Conservation (phyloP, 805 yeast species). For the Saturnispora dispora region DNA sequence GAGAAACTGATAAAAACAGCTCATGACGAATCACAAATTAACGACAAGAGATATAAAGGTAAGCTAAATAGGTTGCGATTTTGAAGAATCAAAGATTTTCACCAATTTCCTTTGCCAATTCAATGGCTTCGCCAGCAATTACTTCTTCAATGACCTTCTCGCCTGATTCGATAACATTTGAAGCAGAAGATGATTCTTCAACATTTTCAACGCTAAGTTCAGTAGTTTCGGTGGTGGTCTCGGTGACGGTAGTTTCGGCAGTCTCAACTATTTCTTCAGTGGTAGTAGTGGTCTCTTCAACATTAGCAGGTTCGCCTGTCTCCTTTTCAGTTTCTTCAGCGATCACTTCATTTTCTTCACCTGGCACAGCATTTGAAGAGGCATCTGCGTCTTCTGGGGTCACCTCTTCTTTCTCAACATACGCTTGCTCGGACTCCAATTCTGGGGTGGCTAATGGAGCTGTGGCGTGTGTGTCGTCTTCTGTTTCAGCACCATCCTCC, state of each 20-base stretch:
- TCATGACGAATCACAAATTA: background rate
- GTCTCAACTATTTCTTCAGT: background rate
- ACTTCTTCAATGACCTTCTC: conserved; percentile 5
- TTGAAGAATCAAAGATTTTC: conserved; percentile 1
- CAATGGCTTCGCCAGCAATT: conserved; percentile 4
- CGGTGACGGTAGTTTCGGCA: background rate
- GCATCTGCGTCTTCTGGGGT: conserved; percentile 5
- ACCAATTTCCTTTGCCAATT: conserved; percentile 10
- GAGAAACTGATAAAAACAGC: background rate
- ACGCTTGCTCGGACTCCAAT: background rate
- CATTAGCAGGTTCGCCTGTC: background rate
- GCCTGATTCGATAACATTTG: conserved; percentile 7
- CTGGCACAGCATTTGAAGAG: background rate
- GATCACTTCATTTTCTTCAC: conserved; percentile 6
- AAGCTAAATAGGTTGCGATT: background rate
- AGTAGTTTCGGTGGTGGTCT: background rate
- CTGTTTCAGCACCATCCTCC: background rate
- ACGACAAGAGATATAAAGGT: background rate
- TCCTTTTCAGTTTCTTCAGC: conserved; percentile 4
- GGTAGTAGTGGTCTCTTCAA: background rate
- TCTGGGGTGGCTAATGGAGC: conserved; percentile 1
- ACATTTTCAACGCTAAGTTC: conserved; percentile 3
- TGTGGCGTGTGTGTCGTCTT: conserved; percentile 2
- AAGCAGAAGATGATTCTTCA: background rate
- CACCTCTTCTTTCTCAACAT: background rate